Base-by-base conservation (phyloP, 768 basidiomycete species). In the Auricularia sp. region DNA sequence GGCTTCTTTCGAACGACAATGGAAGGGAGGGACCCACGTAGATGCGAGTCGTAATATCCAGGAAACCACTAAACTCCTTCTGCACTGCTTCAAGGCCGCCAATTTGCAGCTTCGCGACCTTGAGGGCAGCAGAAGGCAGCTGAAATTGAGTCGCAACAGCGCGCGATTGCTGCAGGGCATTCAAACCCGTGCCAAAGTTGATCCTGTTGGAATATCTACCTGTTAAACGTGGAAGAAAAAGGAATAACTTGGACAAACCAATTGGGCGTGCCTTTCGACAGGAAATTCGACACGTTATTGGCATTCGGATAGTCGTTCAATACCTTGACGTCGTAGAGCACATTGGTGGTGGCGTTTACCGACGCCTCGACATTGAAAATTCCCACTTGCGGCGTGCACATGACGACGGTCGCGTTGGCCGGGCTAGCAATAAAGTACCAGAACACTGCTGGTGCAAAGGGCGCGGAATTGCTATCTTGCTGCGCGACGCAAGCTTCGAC, bases 21-120 rank as follows among this genome's bases (percentile, higher is more conserved):
- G 24, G 54, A 51, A 33, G 35, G 24, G 35, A 51, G 34, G 39
- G 11, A 77, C 83, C 35, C 66, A 85, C 85, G 71, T 87, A 86
- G 56, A 87, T 73, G 1, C 56, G 68, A 7, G 45, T 67, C 0
- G 88, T 88, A 44, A 81, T 69, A 68, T 82, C 78, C 68, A 84
- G 68, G 68, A 89, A 86, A 0, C 81, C 82, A 61, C 81, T 78
- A 1, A 77, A 67, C 33, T 76, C 65, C 66, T 82, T 77, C 69
- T 87, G 88, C 7, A 77, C 77, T 1, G 78, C 71, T 61, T 79
- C 73, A 1, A 73, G 69, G 2, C 84, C 84, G 24, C 73, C 72
- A 6, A 76, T 71, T 16, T 72, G 66, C 65, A 81, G 78, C 7
- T 72, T 67, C 2, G 87, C 66, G 34, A 66, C 8, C 56, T 54